Base-by-base conservation (phyloP, 2,329 filamentous ascomycete species). In the Aschersonia sp. region DNA sequence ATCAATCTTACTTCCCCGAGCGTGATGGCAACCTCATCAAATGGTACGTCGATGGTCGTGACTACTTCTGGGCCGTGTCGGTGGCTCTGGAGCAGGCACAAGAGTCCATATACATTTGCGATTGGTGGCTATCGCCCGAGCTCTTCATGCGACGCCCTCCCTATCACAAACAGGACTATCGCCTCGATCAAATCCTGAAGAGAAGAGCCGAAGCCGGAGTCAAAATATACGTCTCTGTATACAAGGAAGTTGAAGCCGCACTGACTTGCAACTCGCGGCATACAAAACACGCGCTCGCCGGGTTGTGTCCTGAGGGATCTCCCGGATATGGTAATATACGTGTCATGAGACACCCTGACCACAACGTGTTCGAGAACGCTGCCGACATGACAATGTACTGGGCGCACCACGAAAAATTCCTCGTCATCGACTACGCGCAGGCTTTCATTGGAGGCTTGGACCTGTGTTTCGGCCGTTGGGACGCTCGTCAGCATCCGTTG, bases 331-430 rank as follows among this genome's bases (percentile, higher is more conserved):
- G 86, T 45, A 97, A 97, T 61, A 97, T 98, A 60, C 77, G 73
- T 38, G 73, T 95, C 46, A 84, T 94, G 78, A 80, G 91, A 31
- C 91, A 97, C 65, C 91, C 91, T 0, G 91, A 97, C 62, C 91
- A 97, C 67, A 96, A 96, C 54, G 77, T 95, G 2, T 80, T 97
- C 46, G 89, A 96, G 58, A 96, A 96, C 58, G 85, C 84, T 2
- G 85, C 85, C 31, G 91, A 97, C 56, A 94, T 95, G 86, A 96
- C 89, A 0, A 88, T 96, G 59, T 96, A 95, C 68, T 97, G 91
- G 80, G 92, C 92, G 0, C 92, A 98, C 61, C 92, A 98, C 61
- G 92, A 98, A 59, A 98, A 98, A 62, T 94, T 96, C 60, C 85
- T 97, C 48, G 85, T 98, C 20, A 85, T 97, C 47, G 92, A 97